These are phyloP conservation scores for Parachaetomium inaequale DNA, from an alignment of 495 filamentous ascomycete species.

Conservation along the genomic window DNA sequence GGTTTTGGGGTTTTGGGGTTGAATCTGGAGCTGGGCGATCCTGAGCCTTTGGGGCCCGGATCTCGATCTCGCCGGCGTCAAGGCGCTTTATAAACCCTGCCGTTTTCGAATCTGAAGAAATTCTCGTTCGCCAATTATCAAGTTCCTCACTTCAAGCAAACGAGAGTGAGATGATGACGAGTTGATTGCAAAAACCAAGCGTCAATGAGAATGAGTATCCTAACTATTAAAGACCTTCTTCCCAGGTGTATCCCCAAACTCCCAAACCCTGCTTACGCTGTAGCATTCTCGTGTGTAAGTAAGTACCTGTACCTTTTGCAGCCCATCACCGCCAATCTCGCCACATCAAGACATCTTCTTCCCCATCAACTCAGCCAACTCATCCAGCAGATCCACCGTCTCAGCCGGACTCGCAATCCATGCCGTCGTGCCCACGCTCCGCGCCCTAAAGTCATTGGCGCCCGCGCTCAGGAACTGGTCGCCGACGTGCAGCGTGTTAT, in stretches of 20 bases:
- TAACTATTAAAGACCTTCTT: not conserved
- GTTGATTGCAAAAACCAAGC: no score
- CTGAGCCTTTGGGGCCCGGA: not conserved
- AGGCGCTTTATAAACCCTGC: no score
- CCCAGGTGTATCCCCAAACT: not conserved
- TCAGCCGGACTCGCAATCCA: constrained; percentile 94
- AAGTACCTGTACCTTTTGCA: not conserved
- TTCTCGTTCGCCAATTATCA: not conserved
- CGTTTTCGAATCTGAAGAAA: no score
- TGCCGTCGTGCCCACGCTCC: constrained; percentile 60
- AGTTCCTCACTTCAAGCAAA: not conserved
- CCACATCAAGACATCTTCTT: constrained; percentile 37
- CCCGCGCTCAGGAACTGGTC: constrained; percentile 96
- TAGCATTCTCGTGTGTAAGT: not conserved
- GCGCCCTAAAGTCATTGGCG: constrained; percentile 92
- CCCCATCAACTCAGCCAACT: constrained; percentile 59
- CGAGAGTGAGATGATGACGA: not conserved
- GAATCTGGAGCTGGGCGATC: no score
- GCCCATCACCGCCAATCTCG: not conserved
- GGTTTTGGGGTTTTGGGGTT: not conserved
- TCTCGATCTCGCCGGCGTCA: not conserved
- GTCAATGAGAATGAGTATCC: not conserved
- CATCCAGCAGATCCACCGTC: constrained; percentile 83
- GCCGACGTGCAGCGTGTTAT: constrained; percentile 75
- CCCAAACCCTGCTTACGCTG: not conserved